These are phyloP conservation scores for Nakaseomyces bracarensis DNA, from an alignment of 1,139 yeast genomes.

Conservation along the genomic window DNA sequence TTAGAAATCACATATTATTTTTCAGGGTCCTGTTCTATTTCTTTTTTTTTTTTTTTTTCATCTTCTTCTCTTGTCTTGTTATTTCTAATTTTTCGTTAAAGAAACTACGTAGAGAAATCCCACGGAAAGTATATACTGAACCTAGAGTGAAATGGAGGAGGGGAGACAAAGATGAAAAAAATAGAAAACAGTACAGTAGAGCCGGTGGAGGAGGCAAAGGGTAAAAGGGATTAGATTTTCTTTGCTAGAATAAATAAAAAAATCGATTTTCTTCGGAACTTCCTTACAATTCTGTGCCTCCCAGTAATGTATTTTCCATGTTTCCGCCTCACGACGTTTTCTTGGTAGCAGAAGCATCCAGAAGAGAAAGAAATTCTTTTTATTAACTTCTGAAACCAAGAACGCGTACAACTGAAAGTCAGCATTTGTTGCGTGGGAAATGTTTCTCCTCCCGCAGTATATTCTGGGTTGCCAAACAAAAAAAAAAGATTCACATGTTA, in stretches of 20 bases:
- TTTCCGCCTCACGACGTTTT: not conserved
- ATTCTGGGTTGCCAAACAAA: too few species aligned
- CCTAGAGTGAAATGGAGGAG: too few species aligned
- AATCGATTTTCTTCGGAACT: not conserved
- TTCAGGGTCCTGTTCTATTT: not conserved
- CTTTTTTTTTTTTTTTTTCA: not conserved
- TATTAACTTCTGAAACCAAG: constrained; percentile 3
- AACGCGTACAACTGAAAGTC: not conserved
- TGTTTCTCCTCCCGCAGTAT: too few species aligned
- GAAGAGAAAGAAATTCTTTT: constrained; percentile 1
- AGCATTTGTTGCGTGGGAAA: constrained; percentile 1
- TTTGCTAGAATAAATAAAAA: too few species aligned
- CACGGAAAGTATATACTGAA: too few species aligned
- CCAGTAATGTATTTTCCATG: not conserved
- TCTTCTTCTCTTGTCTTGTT: not conserved
- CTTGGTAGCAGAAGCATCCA: not conserved
- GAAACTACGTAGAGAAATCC: not conserved
- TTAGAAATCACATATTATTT: too few species aligned
- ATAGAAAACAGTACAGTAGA: too few species aligned
- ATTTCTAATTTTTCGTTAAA: not conserved
- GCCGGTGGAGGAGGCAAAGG: too few species aligned
- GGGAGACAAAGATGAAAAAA: too few species aligned
- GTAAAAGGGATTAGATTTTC: too few species aligned
- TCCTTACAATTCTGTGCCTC: not conserved
- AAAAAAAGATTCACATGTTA: too few species aligned